phyloP scores from a whole-genome alignment of 2,329 filamentous ascomycete genomes.

The Tolypocladium sp. region DNA sequence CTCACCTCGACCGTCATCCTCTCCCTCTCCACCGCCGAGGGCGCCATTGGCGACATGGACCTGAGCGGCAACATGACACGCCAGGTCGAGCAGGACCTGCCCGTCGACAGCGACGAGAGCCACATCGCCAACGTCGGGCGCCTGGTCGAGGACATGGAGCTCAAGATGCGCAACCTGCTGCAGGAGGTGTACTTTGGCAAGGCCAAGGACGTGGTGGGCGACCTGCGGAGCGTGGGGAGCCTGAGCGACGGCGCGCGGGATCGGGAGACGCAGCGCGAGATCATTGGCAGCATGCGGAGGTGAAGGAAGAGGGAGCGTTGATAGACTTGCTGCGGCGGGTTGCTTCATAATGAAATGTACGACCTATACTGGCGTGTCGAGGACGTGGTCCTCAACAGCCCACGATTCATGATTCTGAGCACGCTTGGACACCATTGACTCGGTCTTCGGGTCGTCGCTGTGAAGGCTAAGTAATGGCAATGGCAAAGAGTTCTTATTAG shows the following conservation, averaged over 20 bases:
- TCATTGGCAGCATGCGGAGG: slow-evolving; percentile 59
- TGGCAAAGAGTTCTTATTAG: not conserved
- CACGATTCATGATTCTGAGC: not conserved
- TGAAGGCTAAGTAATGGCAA: not conserved
- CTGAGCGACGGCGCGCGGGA: slow-evolving; percentile 80
- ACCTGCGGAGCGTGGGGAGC: slow-evolving; percentile 77
- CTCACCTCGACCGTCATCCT: slow-evolving; percentile 95
- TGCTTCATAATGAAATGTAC: not conserved
- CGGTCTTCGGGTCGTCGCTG: not conserved
- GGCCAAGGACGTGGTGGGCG: slow-evolving; percentile 95
- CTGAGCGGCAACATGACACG: slow-evolving; percentile 96
- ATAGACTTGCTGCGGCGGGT: not conserved
- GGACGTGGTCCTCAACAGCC: not conserved
- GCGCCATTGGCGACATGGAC: slow-evolving; percentile 72
- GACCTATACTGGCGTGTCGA: not conserved
- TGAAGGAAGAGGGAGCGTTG: slow-evolving; percentile 14
- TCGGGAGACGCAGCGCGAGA: slow-evolving; percentile 75
- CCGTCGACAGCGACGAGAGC: slow-evolving; percentile 80
- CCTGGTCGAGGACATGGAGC: slow-evolving; percentile 97
- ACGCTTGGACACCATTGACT: not conserved
- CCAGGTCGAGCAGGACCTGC: slow-evolving; percentile 85
- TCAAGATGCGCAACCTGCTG: slow-evolving; percentile 96
- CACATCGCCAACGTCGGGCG: slow-evolving; percentile 94
- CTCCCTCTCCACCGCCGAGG: slow-evolving; percentile 57
- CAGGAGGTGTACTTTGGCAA: slow-evolving; percentile 99